Base-by-base conservation (phyloP, 2,329 filamentous ascomycete species). In the Sporothrix variecibatus region DNA sequence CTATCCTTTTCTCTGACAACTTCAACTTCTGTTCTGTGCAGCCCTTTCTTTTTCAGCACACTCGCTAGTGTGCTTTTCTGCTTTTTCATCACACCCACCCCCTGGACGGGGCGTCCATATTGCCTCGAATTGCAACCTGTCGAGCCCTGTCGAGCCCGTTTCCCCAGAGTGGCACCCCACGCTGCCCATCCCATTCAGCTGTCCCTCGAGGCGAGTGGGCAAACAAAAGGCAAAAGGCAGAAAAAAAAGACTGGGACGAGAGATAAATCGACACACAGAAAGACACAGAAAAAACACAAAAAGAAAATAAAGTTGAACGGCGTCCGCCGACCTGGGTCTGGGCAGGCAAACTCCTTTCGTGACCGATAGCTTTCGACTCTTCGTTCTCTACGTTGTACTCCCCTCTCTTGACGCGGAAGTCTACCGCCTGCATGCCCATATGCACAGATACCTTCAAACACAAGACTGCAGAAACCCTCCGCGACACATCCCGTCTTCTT, bases 91-190 rank as follows among this genome's bases (percentile, higher is more conserved):
- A 67, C 62, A 67, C 23, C n/a, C 38, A 20, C 11, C 60, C 34
- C 38, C 38, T 64, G 60, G 34, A 64, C 38, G 60, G 62, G 62
- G 40, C 40, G 62, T 67, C 62, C 23, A 17, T 40, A 31, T 31
- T n/a, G 12, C 26, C 15, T 67, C 40, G n/a, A n/a, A n/a, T 43
- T 49, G n/a, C n/a, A n/a, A n/a, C 43, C 43, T 49, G 23, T 56
- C 34, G 34, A 34, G 34, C 34, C 34, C 34, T 34, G 34, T 34
- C 51, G 8, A 23, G 23, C 26, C 12, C 46, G 60, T 71, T 71
- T 71, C 68, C 68, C 68, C 68, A 71, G 68, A 71, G 68, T 40
- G 23, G 17, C 38, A 62, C 34, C 56, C 56, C 70, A 51, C 70
- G 70, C 34, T 28, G 15, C 26, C 26, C 28, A 23, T 20, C 46